Conservation (phyloP, 768 basidiomycete species). For the Boletus rex-veris region DNA sequence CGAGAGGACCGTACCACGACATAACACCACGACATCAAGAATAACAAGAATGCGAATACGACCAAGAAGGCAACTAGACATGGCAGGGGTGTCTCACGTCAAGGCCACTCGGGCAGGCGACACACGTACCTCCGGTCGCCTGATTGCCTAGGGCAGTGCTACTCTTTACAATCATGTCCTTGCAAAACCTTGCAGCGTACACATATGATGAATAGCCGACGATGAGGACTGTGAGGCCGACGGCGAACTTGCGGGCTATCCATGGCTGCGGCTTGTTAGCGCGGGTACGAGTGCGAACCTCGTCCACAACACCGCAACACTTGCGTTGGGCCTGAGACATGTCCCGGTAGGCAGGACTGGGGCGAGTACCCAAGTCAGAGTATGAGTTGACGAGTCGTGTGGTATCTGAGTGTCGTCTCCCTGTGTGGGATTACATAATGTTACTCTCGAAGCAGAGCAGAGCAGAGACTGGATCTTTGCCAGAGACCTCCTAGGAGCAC, state of each 20-base stretch:
- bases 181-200: constrained; percentile 68
- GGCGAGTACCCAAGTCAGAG: not conserved
- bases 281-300: constrained; percentile 41
- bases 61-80: constrained; percentile 61
- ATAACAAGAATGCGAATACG: constrained; percentile 56
- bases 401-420: not conserved
- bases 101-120: not conserved
- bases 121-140: constrained; percentile 63
- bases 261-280: constrained; percentile 60
- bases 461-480: not conserved
- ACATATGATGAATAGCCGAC: constrained; percentile 73
- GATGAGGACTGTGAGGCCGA: constrained; percentile 56
- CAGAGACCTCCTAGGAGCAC: no score
- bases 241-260: constrained; percentile 66
- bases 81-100: constrained; percentile 4
- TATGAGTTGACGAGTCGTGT: not conserved
- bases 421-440: constrained; percentile 22
- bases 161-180: constrained; percentile 59
- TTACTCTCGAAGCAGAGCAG: not conserved
- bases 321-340: constrained; percentile 17
- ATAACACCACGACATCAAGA: constrained; percentile 83
- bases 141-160: constrained; percentile 44
- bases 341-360: not conserved
- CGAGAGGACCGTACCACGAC: constrained; percentile 47
- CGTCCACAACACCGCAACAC: constrained; percentile 54